Evolutionary conservation across 768 basidiomycete genomes (phyloP), one percentile per base, ranked within the genome.

Genomic region (Boletus edulis): DNA sequence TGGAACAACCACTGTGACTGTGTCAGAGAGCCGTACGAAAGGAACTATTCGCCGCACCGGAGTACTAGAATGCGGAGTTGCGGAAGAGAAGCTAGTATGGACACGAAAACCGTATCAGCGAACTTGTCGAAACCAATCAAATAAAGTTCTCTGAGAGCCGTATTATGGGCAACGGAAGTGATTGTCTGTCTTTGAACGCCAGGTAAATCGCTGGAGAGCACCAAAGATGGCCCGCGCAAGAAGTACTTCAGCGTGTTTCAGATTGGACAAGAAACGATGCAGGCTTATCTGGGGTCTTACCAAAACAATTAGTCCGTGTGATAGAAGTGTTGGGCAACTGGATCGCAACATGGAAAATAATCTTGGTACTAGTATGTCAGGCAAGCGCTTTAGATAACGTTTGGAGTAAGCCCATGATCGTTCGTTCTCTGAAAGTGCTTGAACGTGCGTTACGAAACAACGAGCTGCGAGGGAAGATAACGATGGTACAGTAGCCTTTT

Each of bases 111-210:
- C 0, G 64, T 61, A 58, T 89, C 87, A 0, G 76, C 48, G 29
- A 83, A 72, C 57, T 83, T 81, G 43, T 72, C 69, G 34, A 87
- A 81, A 6, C 77, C 80, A 7, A 66, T 75, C 38, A 89, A 67
- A 48, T 78, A 73, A 1, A 89, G 74, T 43, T 78, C 76, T 18
- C 67, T 76, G 17, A 86, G 70, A 1, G 62, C 59, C 4, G 47
- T 18, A 13, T 62, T 62, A 4, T 59, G 59, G n/a, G 37, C 22
- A 20, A 87, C 68, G 11, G 76, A 79, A 3, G 64, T 49, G 9
- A 89, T 72, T 0, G 85, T 86, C 51, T 68, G 70, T 51, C 71
- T 75, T 39, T 71, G 75, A 5, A 87, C 80, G 12, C 81, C 82
- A 4, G 84, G 78, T 20, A 87, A 60, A 20, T 77, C 76, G 38